Evolutionary conservation across 306 rosid species (phyloP), one percentile per base, ranked within the genome.

Genomic region (Senna siamea): DNA sequence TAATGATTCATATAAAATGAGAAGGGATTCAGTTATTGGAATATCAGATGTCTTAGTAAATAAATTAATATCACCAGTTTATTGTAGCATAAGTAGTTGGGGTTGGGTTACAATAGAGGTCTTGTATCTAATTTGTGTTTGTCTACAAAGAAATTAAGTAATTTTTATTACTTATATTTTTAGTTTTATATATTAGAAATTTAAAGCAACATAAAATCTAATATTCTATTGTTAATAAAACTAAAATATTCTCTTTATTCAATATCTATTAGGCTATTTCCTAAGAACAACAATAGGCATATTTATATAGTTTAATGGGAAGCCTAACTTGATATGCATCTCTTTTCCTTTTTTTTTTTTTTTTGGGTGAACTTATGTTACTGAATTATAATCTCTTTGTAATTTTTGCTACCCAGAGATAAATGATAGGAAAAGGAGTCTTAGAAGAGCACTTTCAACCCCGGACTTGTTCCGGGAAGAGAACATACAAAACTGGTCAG

Each of bases 341-440:
- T 22, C 8, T 23, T 30, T 13, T 13, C 23, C 22, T 59, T 37
- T 82, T 69, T 23, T 75, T 63, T 15, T 46, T 34, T 0, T 72
- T 48, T 61, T 44, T 0, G 9, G 41, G 34, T 50, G 41, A 54
- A 14, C 22, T 53, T 63, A 2, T 56, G 22, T 69, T 57, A 20
- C 58, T 69, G 76, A 77, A 47, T 19, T 72, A 34, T 47, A 76
- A 5, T 63, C 20, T 66, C 32, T 40, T 32, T 56, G 54, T 66
- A 34, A 10, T 43, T 74, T 5, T 37, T 76, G 43, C 28, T 26
- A 2, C 82, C 76, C 72, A 79, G 90, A 72, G 53, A 43, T 72
- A 85, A 79, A 88, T 89, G 90, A 79, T 71, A 74, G 89, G 87
- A 20, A 89, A 81, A 66, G 75, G 88, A 54, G 70, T 78, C 4